These are phyloP conservation scores for Aspergillus incahuasiensis DNA, from an alignment of 495 filamentous ascomycete species.

Conservation along the genomic window DNA sequence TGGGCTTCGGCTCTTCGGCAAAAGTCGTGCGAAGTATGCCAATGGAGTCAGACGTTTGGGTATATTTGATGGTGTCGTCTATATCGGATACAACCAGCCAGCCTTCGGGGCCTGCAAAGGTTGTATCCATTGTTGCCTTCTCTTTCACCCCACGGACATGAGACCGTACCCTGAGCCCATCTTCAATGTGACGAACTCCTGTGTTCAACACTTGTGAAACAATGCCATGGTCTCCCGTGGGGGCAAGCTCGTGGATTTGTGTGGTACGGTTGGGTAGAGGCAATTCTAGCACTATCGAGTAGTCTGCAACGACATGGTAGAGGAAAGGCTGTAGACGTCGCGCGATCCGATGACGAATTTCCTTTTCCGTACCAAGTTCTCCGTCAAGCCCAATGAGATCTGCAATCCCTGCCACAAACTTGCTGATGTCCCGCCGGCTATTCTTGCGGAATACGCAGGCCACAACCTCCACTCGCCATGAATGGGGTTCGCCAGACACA, in stretches of 20 bases:
- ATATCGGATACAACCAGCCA: conserved; percentile 91
- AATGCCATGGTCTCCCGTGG: conserved; percentile 66
- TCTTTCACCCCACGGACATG: conserved; percentile 35
- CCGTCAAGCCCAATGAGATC: conserved; percentile 64
- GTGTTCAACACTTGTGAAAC: conserved; percentile 52
- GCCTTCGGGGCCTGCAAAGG: conserved; percentile 70
- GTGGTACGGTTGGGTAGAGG: conserved; percentile 34
- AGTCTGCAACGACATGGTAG: conserved; percentile 65
- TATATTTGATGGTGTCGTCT: conserved; percentile 94
- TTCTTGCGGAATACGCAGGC: conserved; percentile 72
- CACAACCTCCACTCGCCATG: conserved; percentile 78
- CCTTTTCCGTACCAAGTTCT: conserved; percentile 50
- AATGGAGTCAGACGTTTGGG: conserved; percentile 69
- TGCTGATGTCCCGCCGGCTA: conserved; percentile 58
- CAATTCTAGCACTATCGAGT: conserved; percentile 57
- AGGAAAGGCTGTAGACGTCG: conserved; percentile 71
- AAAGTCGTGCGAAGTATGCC: conserved; percentile 84
- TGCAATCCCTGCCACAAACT: conserved; percentile 65
- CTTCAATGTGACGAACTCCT: conserved; percentile 26
- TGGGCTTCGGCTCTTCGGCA: conserved; percentile 62
- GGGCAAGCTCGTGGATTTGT: conserved; percentile 56
- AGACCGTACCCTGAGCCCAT: conserved; percentile 32
- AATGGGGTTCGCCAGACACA: conserved; percentile 24
- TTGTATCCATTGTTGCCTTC: conserved; percentile 55
- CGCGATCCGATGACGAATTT: conserved; percentile 60